These are phyloP conservation scores for Globisporangium camurandrum DNA, from an alignment of 352 stramenopile species.

Conservation along the genomic window DNA sequence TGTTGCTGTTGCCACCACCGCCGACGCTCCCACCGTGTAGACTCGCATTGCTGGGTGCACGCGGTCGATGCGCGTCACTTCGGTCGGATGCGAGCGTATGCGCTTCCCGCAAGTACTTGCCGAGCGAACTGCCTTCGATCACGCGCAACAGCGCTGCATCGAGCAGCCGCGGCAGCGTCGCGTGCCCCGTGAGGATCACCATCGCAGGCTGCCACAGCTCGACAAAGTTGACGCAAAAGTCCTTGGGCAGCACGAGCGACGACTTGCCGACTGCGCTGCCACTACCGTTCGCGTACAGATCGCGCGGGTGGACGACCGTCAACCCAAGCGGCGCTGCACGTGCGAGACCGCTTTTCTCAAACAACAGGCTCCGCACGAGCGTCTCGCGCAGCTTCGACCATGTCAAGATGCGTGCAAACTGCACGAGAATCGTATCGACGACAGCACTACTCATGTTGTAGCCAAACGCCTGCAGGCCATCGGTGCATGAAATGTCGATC, in stretches of 20 bases:
- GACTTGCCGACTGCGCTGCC: constrained; percentile 28
- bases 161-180: constrained; percentile 37
- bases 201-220: constrained; percentile 39
- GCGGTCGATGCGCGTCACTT: constrained; percentile 14
- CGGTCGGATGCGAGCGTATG: constrained; percentile 23
- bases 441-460: constrained; percentile 75
- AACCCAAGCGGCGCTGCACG: constrained; percentile 34
- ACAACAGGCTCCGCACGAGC: constrained; percentile 44
- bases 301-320: constrained; percentile 53
- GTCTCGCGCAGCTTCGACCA: constrained; percentile 67
- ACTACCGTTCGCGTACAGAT: constrained; percentile 25
- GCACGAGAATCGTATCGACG: constrained; percentile 43
- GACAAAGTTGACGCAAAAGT: constrained; percentile 51
- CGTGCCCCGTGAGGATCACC: constrained; percentile 33
- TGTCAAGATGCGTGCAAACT: constrained; percentile 52
- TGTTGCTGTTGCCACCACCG: constrained; percentile 8
- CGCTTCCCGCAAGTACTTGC: constrained; percentile 49
- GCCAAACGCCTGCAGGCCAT: constrained; percentile 49
- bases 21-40: constrained; percentile 12
- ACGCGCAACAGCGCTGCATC: constrained; percentile 27
- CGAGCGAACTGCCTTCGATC: constrained; percentile 43
- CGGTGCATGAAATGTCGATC: constrained; percentile 50
- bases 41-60: constrained; percentile 20
- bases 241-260: constrained; percentile 28
- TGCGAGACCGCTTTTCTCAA: constrained; percentile 52